Base-by-base conservation (phyloP, 1,284 basidiomycete genomes). In the Cutaneotrichosporon dermatis region DNA sequence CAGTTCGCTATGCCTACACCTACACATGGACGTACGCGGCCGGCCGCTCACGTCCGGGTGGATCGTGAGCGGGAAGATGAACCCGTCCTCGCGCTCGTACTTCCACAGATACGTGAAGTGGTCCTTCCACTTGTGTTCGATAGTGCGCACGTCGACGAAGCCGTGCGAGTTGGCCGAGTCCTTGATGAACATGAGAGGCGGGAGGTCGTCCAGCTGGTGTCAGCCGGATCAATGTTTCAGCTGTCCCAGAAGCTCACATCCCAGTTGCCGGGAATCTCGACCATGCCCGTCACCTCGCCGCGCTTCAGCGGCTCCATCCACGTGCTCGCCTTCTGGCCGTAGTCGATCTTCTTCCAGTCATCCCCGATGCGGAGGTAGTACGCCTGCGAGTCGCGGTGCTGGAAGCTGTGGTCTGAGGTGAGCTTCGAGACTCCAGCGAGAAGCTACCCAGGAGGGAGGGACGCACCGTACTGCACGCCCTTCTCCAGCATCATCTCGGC, bases 51-150 rank as follows among this genome's bases (percentile, higher is more conserved):
- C 87, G 63, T 89, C 88, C 15, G 39, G 46, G 39, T 50, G 50
- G 39, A 51, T 51, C 9, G 50, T 51, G 11, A 51, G 34, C 13
- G 45, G 43, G 11, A 44, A 34, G 35, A 35, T 49, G 35, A 89
- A 89, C 4, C 66, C 59, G 13, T 63, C 44, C 34, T 72, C 66
- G 7, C 62, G 59, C 61, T 62, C 59, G 54, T 62, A 66, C 51
- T 66, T 58, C 70, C 87, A 88, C 54, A 83, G 82, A 71, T 89
- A 89, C 0, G 83, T 80, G 70, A 88, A 89, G 59, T 81, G 85
- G 71, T 88, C 87, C 71, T 87, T 88, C 88, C 88, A 89, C 39
- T 89, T 82, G 60, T 88, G 82, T 65, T 89, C 86, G 10, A 89
- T 84, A 46, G 85, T 84, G 48, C 83, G 80, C 1, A 83, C 74